phyloP scores from a whole-genome alignment of 2,329 filamentous ascomycete species.

The Colletotrichum lindemuthianum region DNA sequence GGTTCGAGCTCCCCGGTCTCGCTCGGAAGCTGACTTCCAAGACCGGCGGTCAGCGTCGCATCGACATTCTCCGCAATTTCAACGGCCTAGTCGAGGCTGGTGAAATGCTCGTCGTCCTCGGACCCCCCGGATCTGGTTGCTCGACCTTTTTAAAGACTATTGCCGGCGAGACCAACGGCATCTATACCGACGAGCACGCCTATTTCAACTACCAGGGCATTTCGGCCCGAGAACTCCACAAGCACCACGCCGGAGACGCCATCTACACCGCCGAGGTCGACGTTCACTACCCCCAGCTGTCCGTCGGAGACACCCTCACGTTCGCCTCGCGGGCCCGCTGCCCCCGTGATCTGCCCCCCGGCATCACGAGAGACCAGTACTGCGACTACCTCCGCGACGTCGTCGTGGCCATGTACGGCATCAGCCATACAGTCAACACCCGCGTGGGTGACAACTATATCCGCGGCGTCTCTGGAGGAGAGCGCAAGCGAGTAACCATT shows the following conservation, averaged over 20 bases:
- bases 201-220: constrained; percentile 36
- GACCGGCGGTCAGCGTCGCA: constrained; percentile 42
- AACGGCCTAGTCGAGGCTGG: constrained; percentile 63
- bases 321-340: constrained; percentile 67
- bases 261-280: constrained; percentile 76
- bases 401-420: constrained; percentile 64
- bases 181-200: constrained; percentile 47
- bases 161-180: constrained; percentile 71
- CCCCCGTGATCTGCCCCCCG: constrained; percentile 57
- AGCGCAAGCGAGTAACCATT: constrained; percentile 55
- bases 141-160: constrained; percentile 76
- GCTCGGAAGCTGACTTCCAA: constrained; percentile 45
- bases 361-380: constrained; percentile 52
- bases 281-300: constrained; percentile 68
- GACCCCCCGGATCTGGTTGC: constrained; percentile 65
- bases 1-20: constrained; percentile 42
- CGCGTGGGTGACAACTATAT: constrained; percentile 65
- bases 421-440: constrained; percentile 64
- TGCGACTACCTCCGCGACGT: constrained; percentile 62
- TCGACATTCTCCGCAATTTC: constrained; percentile 61
- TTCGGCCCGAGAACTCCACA: constrained; percentile 28
- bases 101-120: constrained; percentile 68
- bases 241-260: constrained; percentile 62
- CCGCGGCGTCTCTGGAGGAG: constrained; percentile 64
- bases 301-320: constrained; percentile 68